phyloP scores from a whole-genome alignment of 1,139 yeast species.

The Debaryomyces nepalensis region DNA sequence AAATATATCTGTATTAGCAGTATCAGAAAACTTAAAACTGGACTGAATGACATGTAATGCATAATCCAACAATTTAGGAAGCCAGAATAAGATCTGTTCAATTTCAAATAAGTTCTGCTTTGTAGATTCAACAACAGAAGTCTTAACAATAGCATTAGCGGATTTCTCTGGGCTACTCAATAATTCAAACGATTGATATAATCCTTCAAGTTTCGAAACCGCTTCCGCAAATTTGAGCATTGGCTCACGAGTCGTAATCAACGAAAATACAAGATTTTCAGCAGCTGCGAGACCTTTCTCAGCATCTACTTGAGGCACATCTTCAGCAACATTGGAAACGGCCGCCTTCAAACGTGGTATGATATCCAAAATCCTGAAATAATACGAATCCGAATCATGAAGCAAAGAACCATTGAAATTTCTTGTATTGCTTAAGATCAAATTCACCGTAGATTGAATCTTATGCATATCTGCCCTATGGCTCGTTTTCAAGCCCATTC shows the following conservation, averaged over 20 bases:
- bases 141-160: constrained; percentile 19
- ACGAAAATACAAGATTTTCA: constrained; percentile 68
- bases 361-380: constrained; percentile 73
- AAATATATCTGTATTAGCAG: constrained; percentile 23
- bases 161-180: constrained; percentile 22
- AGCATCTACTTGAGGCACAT: constrained; percentile 75
- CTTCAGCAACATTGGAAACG: constrained; percentile 64
- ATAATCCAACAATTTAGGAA: constrained; percentile 56
- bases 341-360: constrained; percentile 78
- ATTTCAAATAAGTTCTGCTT: constrained; percentile 25
- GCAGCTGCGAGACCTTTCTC: constrained; percentile 79
- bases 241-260: constrained; percentile 55
- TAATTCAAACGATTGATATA: constrained; percentile 22
- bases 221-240: constrained; percentile 32
- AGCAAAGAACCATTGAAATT: constrained; percentile 46
- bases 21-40: constrained; percentile 19
- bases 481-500: constrained; percentile 74
- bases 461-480: constrained; percentile 67
- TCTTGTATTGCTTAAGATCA: constrained; percentile 59
- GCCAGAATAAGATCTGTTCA: constrained; percentile 34
- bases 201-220: constrained; percentile 15
- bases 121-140: constrained; percentile 25
- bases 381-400: constrained; percentile 60
- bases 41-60: constrained; percentile 40
- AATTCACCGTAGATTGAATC: constrained; percentile 64